phyloP scores from a whole-genome alignment of 495 filamentous ascomycete genomes.

The Neurospora sp. region DNA sequence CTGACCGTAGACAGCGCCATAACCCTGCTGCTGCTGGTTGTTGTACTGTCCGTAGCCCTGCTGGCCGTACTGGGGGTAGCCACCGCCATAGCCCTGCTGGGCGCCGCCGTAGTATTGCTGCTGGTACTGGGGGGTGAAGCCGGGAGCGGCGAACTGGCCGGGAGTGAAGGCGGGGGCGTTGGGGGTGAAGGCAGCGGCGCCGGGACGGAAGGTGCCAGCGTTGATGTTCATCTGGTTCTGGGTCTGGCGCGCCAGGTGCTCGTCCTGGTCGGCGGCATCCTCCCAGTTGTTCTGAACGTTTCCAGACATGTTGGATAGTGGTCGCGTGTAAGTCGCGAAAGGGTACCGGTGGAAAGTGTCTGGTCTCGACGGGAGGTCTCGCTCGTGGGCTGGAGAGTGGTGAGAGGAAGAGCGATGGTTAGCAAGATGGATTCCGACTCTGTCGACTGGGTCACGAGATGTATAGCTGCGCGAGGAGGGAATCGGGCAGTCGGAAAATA shows the following conservation, averaged over 20 bases:
- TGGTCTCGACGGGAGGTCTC: conserved; percentile 1
- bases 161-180: conserved; percentile 69
- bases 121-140: conserved; percentile 36
- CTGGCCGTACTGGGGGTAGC: conserved; percentile 47
- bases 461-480: neutral
- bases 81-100: conserved; percentile 27
- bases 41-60: conserved; percentile 48
- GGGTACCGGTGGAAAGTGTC: neutral
- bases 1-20: conserved; percentile 37
- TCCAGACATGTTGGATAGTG: conserved; percentile 57
- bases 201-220: conserved; percentile 56
- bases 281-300: conserved; percentile 78
- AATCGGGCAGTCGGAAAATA: neutral
- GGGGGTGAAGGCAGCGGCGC: conserved; percentile 72
- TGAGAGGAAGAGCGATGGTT: conserved; percentile 8
- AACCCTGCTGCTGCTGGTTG: conserved; percentile 32
- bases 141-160: conserved; percentile 51
- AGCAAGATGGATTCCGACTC: neutral
- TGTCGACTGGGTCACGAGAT: neutral
- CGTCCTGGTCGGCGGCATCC: conserved; percentile 82
- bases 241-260: conserved; percentile 69
- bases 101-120: conserved; percentile 35
- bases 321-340: neutral
- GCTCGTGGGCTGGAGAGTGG: neutral
- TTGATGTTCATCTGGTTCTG: conserved; percentile 69